These are phyloP conservation scores for Tolypocladium capitatum DNA, from an alignment of 2,329 filamentous ascomycete genomes.

Conservation along the genomic window DNA sequence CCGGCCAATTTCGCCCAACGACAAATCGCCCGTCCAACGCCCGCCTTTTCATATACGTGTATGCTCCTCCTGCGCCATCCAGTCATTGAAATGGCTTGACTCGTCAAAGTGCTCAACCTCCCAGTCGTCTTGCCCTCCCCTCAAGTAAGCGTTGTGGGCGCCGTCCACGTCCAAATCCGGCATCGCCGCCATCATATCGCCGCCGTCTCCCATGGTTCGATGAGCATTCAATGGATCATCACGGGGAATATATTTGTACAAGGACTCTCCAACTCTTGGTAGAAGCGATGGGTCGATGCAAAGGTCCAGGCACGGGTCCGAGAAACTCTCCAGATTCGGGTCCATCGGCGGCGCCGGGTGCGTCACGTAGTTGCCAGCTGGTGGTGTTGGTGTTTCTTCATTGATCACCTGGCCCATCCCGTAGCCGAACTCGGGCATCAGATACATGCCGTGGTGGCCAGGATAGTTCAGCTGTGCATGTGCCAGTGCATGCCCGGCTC, in stretches of 20 bases:
- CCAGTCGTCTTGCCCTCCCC: conserved; percentile 21
- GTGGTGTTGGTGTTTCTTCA: not conserved
- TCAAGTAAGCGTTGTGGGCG: conserved; percentile 17
- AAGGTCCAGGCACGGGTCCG: not conserved
- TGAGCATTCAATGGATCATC: not conserved
- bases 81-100: conserved; percentile 16
- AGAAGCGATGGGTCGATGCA: conserved; percentile 7
- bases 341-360: not conserved
- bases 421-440: not conserved
- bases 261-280: not conserved
- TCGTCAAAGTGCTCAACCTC: conserved; percentile 20
- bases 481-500: not conserved
- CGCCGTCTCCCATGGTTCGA: not conserved
- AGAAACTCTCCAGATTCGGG: not conserved
- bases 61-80: conserved; percentile 12
- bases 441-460: not conserved
- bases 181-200: conserved; percentile 1
- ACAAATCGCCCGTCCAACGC: not conserved
- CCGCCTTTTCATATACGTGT: not conserved
- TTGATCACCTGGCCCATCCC: not conserved
- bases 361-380: not conserved
- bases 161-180: conserved; percentile 5
- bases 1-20: not conserved
- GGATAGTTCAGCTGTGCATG: not conserved
- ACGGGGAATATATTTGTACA: not conserved